phyloP scores from a whole-genome alignment of 441 rosid species.

The Gossypium gossypioides region DNA sequence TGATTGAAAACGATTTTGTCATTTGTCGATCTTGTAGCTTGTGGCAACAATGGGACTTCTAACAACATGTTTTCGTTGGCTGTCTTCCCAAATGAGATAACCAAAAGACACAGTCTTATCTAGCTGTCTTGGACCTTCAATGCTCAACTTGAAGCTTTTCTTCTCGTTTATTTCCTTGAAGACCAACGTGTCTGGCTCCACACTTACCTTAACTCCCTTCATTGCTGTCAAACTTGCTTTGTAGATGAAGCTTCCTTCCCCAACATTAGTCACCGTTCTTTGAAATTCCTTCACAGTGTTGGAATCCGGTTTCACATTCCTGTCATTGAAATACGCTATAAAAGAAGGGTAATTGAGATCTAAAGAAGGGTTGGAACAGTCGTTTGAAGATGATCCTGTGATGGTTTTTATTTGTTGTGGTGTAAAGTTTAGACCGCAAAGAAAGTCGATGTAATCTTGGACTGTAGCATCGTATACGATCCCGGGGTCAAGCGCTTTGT shows the following conservation, averaged over 20 bases:
- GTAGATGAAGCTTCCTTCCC: slow-evolving; percentile 26
- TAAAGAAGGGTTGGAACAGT: slow-evolving; percentile 8
- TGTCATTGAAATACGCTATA: slow-evolving; percentile 17
- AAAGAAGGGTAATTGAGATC: slow-evolving; percentile 51
- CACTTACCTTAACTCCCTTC: slow-evolving; percentile 24
- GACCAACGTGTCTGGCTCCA: slow-evolving; percentile 29
- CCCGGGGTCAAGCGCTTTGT: neutral
- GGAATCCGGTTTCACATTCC: slow-evolving; percentile 3
- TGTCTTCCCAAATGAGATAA: slow-evolving; percentile 35
- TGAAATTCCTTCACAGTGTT: slow-evolving; percentile 32
- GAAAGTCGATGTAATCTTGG: neutral
- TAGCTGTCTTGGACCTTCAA: slow-evolving; percentile 29
- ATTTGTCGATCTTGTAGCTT: neutral
- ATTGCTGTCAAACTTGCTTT: slow-evolving; percentile 20
- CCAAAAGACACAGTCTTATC: slow-evolving; percentile 20
- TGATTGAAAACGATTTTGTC: neutral
- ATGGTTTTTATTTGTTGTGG: neutral
- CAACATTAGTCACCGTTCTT: slow-evolving; percentile 23
- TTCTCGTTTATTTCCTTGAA: slow-evolving; percentile 34
- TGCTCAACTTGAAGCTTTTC: slow-evolving; percentile 27
- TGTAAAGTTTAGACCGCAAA: neutral
- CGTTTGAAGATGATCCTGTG: neutral
- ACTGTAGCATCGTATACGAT: neutral
- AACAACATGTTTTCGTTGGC: slow-evolving; percentile 25
- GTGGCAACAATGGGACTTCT: slow-evolving; percentile 37